These are phyloP conservation scores for Emiliania huxleyi DNA, from an alignment of 78 protist genomes.

Conservation along the genomic window DNA sequence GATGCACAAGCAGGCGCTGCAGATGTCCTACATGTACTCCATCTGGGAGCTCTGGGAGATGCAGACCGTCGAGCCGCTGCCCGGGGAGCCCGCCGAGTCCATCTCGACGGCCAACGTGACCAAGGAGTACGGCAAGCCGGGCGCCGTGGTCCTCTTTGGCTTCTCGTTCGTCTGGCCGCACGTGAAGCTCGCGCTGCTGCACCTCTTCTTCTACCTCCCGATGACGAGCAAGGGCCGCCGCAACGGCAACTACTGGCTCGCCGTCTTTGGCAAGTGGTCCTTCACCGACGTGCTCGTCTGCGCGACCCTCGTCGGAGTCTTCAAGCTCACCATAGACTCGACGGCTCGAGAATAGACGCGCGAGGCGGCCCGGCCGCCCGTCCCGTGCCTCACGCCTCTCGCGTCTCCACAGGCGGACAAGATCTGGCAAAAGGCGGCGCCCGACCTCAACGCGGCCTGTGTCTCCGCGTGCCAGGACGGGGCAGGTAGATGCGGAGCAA, in stretches of 20 bases:
- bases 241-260: conserved; percentile 13
- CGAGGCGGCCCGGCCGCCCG: too few species aligned
- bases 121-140: not conserved
- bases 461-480: not conserved
- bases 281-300: not conserved
- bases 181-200: not conserved
- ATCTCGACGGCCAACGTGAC: not conserved
- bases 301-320: not conserved
- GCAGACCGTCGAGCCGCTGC: not conserved
- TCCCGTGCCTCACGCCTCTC: too few species aligned
- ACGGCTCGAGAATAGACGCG: too few species aligned
- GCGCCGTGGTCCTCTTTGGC: not conserved
- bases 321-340: not conserved
- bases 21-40: not conserved
- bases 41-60: not conserved
- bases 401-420: too few species aligned
- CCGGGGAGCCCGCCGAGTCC: not conserved
- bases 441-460: not conserved
- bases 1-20: not conserved
- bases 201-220: not conserved
- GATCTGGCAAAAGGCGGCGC: not conserved
- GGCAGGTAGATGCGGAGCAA: too few species aligned
- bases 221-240: not conserved
- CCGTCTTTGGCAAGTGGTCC: conserved; percentile 6
- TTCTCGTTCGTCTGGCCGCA: conserved; percentile 7